phyloP scores from a whole-genome alignment of 768 basidiomycete genomes.

The Amanita molliuscula region DNA sequence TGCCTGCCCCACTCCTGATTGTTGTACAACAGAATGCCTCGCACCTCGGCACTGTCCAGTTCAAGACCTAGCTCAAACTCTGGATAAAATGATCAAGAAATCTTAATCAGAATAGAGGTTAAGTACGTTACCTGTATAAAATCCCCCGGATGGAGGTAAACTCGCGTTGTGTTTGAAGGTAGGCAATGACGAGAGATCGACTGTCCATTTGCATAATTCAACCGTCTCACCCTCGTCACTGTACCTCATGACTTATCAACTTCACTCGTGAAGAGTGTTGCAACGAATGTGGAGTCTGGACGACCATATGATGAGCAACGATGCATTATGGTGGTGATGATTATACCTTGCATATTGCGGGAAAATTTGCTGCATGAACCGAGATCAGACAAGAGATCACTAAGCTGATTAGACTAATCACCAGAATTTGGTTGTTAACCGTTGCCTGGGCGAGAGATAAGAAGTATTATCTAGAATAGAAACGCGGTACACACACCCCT shows the following conservation, averaged over 20 bases:
- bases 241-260: constrained; percentile 70
- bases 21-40: constrained; percentile 67
- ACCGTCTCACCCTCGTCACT: constrained; percentile 74
- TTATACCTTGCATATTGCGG: constrained; percentile 42
- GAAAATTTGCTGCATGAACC: constrained; percentile 54
- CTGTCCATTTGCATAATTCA: constrained; percentile 82
- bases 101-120: not conserved
- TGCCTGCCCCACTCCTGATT: constrained; percentile 75
- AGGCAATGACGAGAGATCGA: constrained; percentile 69
- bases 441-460: constrained; percentile 42
- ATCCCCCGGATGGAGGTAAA: constrained; percentile 47
- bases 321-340: not conserved
- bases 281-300: constrained; percentile 69
- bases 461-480: constrained; percentile 12
- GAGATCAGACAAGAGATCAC: constrained; percentile 8
- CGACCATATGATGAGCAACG: not conserved
- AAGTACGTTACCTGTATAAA: constrained; percentile 59
- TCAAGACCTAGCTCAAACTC: constrained; percentile 82
- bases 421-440: constrained; percentile 78
- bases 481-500: constrained; percentile 50
- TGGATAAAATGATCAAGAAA: constrained; percentile 14
- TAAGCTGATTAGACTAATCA: constrained; percentile 22
- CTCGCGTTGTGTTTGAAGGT: constrained; percentile 66
- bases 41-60: constrained; percentile 79
- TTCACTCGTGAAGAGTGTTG: constrained; percentile 74